Conservation (phyloP, 73 alveolate species). For the Uronychia binucleata region DNA sequence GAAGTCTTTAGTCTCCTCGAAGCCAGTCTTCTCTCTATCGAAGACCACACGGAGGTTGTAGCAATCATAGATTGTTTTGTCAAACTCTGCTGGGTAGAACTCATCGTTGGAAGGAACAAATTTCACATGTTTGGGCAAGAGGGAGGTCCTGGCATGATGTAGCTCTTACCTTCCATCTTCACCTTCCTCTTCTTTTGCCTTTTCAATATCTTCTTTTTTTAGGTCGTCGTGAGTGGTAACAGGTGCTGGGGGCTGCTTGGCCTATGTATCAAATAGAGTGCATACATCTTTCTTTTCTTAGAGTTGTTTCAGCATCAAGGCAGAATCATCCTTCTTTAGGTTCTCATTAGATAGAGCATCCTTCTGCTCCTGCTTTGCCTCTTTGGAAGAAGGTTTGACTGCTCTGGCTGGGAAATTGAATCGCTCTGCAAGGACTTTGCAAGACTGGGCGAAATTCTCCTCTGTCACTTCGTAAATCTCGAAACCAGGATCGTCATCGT, state of each 20-base stretch:
- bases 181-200: background rate
- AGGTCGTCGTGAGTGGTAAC: background rate
- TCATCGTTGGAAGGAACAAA: slow-evolving; percentile 95
- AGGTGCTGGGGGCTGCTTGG: background rate
- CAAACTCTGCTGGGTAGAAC: slow-evolving; percentile 98
- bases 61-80: slow-evolving; percentile 97
- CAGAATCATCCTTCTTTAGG: slow-evolving; percentile 74
- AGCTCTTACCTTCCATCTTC: background rate
- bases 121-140: slow-evolving; percentile 86
- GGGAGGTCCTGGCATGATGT: slow-evolving; percentile 21
- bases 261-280: background rate
- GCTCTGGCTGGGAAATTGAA: slow-evolving; percentile 96
- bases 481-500: slow-evolving; percentile 99
- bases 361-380: slow-evolving; percentile 52
- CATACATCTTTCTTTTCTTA: slow-evolving; percentile 50
- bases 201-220: background rate
- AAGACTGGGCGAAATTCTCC: slow-evolving; percentile 85
- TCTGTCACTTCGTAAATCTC: slow-evolving; percentile 93
- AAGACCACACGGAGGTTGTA: slow-evolving; percentile 96
- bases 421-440: slow-evolving; percentile 93
- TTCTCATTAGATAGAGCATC: slow-evolving; percentile 22
- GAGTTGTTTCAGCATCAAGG: slow-evolving; percentile 53
- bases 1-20: slow-evolving; percentile 99
- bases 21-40: slow-evolving; percentile 99
- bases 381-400: slow-evolving; percentile 74